Conservation (phyloP, 208 protist species). For the Herpetomonas samuelpessoai region DNA sequence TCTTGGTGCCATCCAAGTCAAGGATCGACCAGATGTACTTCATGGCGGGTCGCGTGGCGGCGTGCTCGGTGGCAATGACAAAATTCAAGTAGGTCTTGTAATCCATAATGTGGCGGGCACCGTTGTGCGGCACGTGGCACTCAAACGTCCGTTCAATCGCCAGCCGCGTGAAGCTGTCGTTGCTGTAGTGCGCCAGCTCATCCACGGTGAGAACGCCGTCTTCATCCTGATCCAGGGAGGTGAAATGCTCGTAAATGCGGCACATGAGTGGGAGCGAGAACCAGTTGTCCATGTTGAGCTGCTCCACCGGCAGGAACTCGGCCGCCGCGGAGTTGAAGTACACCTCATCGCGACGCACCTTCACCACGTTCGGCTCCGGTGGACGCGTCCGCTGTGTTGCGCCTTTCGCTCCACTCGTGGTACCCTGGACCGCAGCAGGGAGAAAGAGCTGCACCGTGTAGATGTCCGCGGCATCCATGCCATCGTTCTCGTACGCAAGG, state of each 20-base stretch:
- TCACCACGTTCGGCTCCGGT: conserved; percentile 14
- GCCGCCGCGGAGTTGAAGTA: conserved; percentile 81
- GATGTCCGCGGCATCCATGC: conserved; percentile 45
- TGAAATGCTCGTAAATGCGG: conserved; percentile 90
- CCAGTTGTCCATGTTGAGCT: conserved; percentile 87
- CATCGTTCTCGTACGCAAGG: conserved; percentile 55
- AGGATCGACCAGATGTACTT: conserved; percentile 87
- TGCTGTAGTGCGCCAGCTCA: conserved; percentile 81
- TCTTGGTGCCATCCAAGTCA: conserved; percentile 70
- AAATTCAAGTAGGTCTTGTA: conserved; percentile 93
- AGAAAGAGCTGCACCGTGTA: conserved; percentile 67
- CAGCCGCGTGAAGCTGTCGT: conserved; percentile 77
- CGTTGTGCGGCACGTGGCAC: conserved; percentile 79
- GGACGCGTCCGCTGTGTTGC: neutral
- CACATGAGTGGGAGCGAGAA: conserved; percentile 83
- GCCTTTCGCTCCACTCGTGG: neutral
- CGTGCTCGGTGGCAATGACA: conserved; percentile 90
- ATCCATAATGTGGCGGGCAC: conserved; percentile 80
- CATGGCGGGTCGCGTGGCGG: conserved; percentile 68
- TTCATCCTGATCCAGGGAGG: conserved; percentile 74
- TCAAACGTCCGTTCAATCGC: conserved; percentile 88
- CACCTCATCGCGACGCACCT: conserved; percentile 46
- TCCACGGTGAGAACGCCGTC: conserved; percentile 81
- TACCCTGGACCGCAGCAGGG: conserved; percentile 7
- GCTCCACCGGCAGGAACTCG: conserved; percentile 52